Evolutionary conservation across 768 basidiomycete genomes (phyloP).

Genomic region (Trichaptum fuscoviolaceum): DNA sequence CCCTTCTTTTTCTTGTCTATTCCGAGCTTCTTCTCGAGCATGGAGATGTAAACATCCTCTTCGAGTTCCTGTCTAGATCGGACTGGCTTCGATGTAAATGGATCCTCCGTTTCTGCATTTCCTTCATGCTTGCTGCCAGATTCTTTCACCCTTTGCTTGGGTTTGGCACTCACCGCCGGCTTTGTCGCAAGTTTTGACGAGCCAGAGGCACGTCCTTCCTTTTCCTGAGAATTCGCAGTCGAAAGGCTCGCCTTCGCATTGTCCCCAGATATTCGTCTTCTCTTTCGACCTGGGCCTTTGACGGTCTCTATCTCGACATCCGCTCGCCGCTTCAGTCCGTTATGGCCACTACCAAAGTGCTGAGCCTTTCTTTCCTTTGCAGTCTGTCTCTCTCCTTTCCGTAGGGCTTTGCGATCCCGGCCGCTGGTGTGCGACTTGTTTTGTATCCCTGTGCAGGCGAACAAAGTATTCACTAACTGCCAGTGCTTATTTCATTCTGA

Average conservation of each 20-base stretch:
- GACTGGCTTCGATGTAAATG: neutral
- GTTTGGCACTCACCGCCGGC: neutral
- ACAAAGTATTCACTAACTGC: no score
- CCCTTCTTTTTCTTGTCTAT: constrained; percentile 37
- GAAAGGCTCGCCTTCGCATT: neutral
- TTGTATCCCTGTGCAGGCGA: no score
- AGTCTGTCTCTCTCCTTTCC: neutral
- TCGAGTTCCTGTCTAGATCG: constrained; percentile 45
- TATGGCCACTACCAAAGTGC: neutral
- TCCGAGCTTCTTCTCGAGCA: constrained; percentile 76
- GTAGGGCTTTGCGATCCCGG: neutral
- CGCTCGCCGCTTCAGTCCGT: neutral
- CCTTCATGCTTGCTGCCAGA: neutral
- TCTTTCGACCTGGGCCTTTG: neutral
- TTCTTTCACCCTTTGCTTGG: neutral
- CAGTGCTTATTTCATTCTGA: neutral
- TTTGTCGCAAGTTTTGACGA: neutral
- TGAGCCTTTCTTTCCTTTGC: neutral
- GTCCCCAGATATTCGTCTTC: neutral
- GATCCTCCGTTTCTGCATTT: neutral
- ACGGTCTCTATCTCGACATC: neutral
- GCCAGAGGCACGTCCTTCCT: neutral
- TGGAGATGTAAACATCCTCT: constrained; percentile 83
- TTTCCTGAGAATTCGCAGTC: neutral
- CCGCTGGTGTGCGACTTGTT: no score